Evolutionary conservation across 192 early-diverging fungal genomes (phyloP), one percentile per base, ranked within the genome.

Genomic region (Podila horticola): DNA sequence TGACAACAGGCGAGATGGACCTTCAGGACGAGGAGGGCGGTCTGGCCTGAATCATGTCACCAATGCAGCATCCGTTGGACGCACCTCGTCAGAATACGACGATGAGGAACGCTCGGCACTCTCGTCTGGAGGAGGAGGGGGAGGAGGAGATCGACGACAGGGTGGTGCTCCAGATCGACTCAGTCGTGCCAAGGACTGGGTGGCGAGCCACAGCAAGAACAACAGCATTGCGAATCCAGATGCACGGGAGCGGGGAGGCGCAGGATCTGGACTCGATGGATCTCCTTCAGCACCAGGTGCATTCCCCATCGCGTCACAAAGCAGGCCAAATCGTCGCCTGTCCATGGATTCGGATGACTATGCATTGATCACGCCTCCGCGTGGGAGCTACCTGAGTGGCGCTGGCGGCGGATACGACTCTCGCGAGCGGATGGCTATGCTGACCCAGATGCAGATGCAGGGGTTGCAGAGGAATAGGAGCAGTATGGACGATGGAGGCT

Each of bases 151-250:
- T 36, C 28, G 31, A 34, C 67, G 24, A 29, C 61, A 10, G 7
- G 1, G 33, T 8, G 34, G 34, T 36, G 34, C 33, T 7, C 66
- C 77, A 0, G 77, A 81, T 55, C 66, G 77, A 50, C 33, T 81
- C 5, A 69, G 66, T 52, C 48, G 77, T 50, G 77, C 77, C 30
- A 81, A 81, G 45, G 77, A 81, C 3, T 81, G 77, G 77, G 71
- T 81, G 7, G 77, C 77, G 4, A 72, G 26, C 19, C 69, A 79
- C 28, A 72, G 76, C 59, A 72, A 55, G 29, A 73, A 73, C n/a
- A 69, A 72, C 36, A 72, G 71, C 45, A 31, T 77, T 41, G 52
- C 68, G 12, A 65, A 50, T 24, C 66, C n/a, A 38, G 64, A 9
- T 15, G 67, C 72, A 28, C 66, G 70, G 19, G 77, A 65, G 5